phyloP scores from a whole-genome alignment of 2,329 filamentous ascomycete genomes.

The Aureobasidium leucospermi region DNA sequence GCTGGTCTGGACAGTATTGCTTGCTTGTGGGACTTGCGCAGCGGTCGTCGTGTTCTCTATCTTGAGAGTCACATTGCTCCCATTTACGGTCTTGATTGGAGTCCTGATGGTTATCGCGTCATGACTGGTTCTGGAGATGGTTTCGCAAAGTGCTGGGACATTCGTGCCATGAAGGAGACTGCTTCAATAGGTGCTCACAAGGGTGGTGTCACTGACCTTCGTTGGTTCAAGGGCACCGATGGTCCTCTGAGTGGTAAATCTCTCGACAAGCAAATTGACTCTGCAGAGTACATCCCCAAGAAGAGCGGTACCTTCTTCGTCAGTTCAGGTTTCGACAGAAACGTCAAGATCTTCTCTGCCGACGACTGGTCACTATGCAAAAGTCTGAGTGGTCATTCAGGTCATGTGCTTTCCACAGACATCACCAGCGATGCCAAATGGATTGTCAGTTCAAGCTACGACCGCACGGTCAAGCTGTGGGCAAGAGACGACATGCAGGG shows the following conservation, averaged over 20 bases:
- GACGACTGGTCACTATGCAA: constrained; percentile 93
- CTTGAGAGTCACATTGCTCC: constrained; percentile 89
- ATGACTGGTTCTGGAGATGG: constrained; percentile 89
- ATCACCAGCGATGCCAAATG: constrained; percentile 78
- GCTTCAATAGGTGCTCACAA: constrained; percentile 86
- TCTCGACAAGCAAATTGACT: background rate
- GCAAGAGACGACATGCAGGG: constrained; percentile 67
- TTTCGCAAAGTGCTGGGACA: constrained; percentile 97
- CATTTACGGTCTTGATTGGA: constrained; percentile 91
- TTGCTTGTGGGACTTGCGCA: constrained; percentile 88
- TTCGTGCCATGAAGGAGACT: constrained; percentile 76
- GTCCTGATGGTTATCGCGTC: constrained; percentile 81
- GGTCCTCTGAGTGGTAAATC: constrained; percentile 45
- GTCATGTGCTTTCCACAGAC: constrained; percentile 85
- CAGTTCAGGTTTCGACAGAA: constrained; percentile 85
- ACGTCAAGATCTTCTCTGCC: constrained; percentile 90
- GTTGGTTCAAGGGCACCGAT: constrained; percentile 88
- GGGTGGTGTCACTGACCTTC: constrained; percentile 82
- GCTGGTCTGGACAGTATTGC: constrained; percentile 94
- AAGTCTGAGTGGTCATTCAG: constrained; percentile 80
- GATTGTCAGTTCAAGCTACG: constrained; percentile 92
- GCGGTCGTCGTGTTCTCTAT: constrained; percentile 91
- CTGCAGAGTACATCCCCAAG: constrained; percentile 50
- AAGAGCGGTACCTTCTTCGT: constrained; percentile 90
- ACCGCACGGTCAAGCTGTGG: constrained; percentile 95